Conservation (phyloP, 352 stramenopile genomes). For the Phytophthora tentaculata region DNA sequence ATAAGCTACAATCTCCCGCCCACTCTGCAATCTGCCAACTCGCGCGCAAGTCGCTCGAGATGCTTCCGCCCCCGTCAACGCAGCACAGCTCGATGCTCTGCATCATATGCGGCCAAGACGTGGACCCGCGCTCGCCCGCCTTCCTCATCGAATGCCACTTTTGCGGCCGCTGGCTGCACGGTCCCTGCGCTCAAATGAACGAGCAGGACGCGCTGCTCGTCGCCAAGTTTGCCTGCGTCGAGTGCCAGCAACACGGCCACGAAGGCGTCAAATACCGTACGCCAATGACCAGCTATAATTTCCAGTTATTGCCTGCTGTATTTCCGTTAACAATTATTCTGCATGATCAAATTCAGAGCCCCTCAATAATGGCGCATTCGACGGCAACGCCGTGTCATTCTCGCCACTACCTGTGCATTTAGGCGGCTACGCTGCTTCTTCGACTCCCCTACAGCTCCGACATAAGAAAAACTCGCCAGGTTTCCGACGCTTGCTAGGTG, state of each 20-base stretch:
- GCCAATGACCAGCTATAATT: no score
- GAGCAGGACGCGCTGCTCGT: conserved; percentile 68
- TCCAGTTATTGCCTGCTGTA: no score
- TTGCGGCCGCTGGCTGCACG: conserved; percentile 71
- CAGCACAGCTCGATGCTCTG: conserved; percentile 12
- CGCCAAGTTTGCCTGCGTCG: conserved; percentile 56
- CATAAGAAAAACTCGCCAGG: conserved; percentile 55
- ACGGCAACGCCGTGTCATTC: conserved; percentile 40
- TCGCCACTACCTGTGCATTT: conserved; percentile 56
- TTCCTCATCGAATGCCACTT: conserved; percentile 78
- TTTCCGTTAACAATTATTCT: no score
- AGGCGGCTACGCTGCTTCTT: conserved; percentile 22
- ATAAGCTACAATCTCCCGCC: conserved; percentile 1
- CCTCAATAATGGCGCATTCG: conserved; percentile 18
- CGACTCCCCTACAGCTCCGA: conserved; percentile 7
- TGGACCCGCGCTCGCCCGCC: conserved; percentile 33
- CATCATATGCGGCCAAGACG: conserved; percentile 35
- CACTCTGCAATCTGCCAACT: conserved; percentile 30
- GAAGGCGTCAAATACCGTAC: conserved; percentile 49
- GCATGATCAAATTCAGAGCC: conserved; percentile 12
- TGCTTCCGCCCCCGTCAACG: conserved; percentile 15
- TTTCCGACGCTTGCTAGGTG: conserved; percentile 58
- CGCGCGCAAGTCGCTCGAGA: conserved; percentile 10
- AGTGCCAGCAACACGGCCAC: conserved; percentile 50
- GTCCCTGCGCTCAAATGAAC: conserved; percentile 55